Evolutionary conservation across 1,284 basidiomycete genomes (phyloP), one percentile per base, ranked within the genome.

Genomic region (Golubevia pallescens): DNA sequence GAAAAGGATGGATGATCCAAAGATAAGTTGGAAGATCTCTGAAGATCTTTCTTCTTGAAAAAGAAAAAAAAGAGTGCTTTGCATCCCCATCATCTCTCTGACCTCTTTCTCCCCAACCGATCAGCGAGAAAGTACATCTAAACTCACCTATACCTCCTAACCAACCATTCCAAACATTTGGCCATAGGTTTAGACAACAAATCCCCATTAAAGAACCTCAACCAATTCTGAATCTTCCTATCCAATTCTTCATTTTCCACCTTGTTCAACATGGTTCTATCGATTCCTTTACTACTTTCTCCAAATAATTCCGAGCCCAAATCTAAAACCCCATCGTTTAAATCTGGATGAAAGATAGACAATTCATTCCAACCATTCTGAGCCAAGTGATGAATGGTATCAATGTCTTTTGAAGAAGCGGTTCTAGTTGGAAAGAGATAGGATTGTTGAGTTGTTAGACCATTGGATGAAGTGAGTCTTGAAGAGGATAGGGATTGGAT

Each of bases 151-250:
- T 97, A 98, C 65, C 95, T 88, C 72, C 94, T 88, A 2, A 99
- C 93, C 23, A 99, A 90, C 96, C 96, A 99, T 84, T 99, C 96
- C 38, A 99, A 83, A n/a, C 93, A 90, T 86, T 93, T 95, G 52
- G 91, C 92, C 0, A 93, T 90, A 1, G 93, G 92, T 63, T 90
- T 89, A 63, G 95, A 92, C 85, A 94, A 88, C 48, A 99, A 86
- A 87, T 92, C 93, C 16, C 90, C 91, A 0, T 93, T 93, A 1
- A 99, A 87, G 38, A 91, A 86, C 52, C 89, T 86, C 42, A 98
- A 84, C 74, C 94, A 93, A 6, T 87, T 87, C 56, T 89, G 87
- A 62, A 97, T 88, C 1, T 87, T 87, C 6, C 70, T 81, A 81
- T 93, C 89, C 67, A 96, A 87, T 62, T 89, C 86, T 2, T 87